These are phyloP conservation scores for Sindora glabra DNA, from an alignment of 306 rosid genomes.

Conservation along the genomic window DNA sequence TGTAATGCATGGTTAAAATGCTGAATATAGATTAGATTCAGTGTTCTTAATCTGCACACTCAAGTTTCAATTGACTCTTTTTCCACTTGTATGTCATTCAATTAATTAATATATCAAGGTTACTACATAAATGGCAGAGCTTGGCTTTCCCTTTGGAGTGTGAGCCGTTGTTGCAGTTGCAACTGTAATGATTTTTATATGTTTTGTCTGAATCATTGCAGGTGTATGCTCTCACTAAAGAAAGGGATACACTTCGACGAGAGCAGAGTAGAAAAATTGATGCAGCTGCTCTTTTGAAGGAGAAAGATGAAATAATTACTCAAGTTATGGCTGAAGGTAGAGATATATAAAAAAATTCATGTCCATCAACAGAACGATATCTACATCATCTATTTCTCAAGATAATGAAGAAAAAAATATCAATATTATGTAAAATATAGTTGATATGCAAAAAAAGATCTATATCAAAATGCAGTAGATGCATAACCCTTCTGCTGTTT, in stretches of 20 bases:
- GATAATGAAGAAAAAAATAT: neutral
- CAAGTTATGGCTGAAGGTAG: slow-evolving; percentile 99
- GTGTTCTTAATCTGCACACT: neutral
- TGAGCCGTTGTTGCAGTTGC: neutral
- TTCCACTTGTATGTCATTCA: neutral
- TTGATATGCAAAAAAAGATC: too few species aligned
- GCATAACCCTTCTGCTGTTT: neutral
- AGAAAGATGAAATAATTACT: slow-evolving; percentile 94
- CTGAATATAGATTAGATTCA: neutral
- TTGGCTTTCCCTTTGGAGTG: neutral
- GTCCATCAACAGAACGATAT: neutral
- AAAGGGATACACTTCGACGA: slow-evolving; percentile 90
- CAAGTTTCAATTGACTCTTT: neutral
- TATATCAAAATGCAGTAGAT: too few species aligned
- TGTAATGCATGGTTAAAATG: slow-evolving; percentile 1
- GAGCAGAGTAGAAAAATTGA: slow-evolving; percentile 96
- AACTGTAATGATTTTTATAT: neutral
- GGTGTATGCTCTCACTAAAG: slow-evolving; percentile 96
- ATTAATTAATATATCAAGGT: neutral
- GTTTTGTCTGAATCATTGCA: slow-evolving; percentile 27
- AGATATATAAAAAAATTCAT: slow-evolving; percentile 1
- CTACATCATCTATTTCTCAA: neutral
- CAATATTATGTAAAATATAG: slow-evolving; percentile 3
- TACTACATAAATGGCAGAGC: neutral
- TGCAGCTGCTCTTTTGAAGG: slow-evolving; percentile 95